Conservation (phyloP, 306 rosid genomes). For the Herpetospermum pedunculosum region DNA sequence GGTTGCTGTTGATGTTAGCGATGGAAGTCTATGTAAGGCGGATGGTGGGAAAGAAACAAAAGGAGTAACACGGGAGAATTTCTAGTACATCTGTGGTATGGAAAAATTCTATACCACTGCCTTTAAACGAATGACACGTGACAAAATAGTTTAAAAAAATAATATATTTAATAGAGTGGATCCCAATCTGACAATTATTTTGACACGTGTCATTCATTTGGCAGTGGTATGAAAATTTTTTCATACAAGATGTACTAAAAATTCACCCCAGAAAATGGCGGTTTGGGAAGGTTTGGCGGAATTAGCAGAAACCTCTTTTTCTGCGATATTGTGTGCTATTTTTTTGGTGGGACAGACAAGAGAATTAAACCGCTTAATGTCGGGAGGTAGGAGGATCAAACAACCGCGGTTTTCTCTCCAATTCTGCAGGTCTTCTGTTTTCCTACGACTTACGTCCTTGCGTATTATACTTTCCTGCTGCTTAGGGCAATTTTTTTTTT, state of each 20-base stretch:
- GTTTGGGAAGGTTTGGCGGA: constrained; percentile 18
- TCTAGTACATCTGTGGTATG: too few species aligned
- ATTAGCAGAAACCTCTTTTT: neutral
- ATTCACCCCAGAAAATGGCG: too few species aligned
- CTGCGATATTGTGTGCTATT: constrained; percentile 42
- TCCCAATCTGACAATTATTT: too few species aligned
- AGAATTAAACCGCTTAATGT: constrained; percentile 32
- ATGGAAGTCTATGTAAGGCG: neutral
- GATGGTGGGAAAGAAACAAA: constrained; percentile 5
- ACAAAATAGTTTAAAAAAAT: too few species aligned
- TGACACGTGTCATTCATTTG: too few species aligned
- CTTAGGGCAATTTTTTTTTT: neutral
- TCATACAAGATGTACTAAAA: too few species aligned
- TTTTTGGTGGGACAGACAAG: constrained; percentile 1
- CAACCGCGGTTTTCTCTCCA: constrained; percentile 39
- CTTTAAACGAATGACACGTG: too few species aligned
- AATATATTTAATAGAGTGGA: too few species aligned
- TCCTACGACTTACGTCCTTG: neutral
- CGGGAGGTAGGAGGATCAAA: constrained; percentile 16
- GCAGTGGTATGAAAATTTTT: too few species aligned
- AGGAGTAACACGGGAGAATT: too few species aligned
- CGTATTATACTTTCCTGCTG: neutral
- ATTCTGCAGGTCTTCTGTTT: neutral
- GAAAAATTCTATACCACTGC: too few species aligned
- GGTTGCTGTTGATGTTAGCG: neutral